These are phyloP conservation scores for Hysterangium stoloniferum DNA, from an alignment of 768 basidiomycete genomes.

Conservation along the genomic window DNA sequence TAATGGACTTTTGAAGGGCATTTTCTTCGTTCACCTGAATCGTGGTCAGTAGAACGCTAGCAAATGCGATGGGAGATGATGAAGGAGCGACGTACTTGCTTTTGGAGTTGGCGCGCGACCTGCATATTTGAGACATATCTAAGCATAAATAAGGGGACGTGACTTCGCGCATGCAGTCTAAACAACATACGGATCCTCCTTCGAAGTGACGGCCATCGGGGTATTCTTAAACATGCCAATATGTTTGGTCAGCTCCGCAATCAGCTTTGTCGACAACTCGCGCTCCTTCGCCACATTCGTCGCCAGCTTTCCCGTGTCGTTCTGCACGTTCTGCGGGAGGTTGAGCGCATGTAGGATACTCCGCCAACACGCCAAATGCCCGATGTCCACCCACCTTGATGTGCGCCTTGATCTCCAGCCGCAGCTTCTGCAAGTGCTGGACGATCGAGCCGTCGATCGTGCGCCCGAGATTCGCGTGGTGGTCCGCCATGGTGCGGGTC, in stretches of 20 bases:
- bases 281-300: conserved; percentile 89
- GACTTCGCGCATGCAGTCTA: neutral
- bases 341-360: neutral
- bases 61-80: neutral
- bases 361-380: too few species aligned
- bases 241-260: conserved; percentile 79
- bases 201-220: conserved; percentile 74
- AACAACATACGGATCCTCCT: conserved; percentile 72
- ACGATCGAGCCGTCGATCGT: conserved; percentile 97
- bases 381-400: conserved; percentile 56
- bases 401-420: conserved; percentile 93
- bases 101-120: conserved; percentile 74
- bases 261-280: conserved; percentile 74
- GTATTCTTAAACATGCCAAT: conserved; percentile 95
- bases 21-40: conserved; percentile 86
- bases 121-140: conserved; percentile 64
- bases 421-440: conserved; percentile 93
- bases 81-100: conserved; percentile 40
- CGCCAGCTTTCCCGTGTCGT: conserved; percentile 90
- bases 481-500: conserved; percentile 87
- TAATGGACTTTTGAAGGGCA: conserved; percentile 91
- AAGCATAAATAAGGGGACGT: neutral
- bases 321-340: conserved; percentile 72
- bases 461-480: conserved; percentile 91
- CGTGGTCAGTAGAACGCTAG: neutral